Conservation (phyloP, 169 alveolate species). For the Fabrea salina region DNA sequence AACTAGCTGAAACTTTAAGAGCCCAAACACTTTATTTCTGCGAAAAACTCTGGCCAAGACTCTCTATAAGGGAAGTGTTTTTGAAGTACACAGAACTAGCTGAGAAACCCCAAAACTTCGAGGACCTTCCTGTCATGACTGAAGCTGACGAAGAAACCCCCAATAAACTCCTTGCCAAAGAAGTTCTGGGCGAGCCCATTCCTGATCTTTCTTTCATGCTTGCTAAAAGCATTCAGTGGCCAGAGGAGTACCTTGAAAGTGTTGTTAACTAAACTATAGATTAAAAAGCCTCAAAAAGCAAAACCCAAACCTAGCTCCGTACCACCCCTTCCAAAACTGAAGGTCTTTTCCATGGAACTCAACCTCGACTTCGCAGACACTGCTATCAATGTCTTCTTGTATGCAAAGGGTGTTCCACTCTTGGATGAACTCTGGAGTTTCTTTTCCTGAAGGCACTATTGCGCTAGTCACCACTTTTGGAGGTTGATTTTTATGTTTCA, state of each 20-base stretch:
- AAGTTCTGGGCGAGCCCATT: background rate
- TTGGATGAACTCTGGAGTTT: too few species aligned
- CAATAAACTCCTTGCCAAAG: background rate
- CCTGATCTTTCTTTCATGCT: background rate
- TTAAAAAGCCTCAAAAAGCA: background rate
- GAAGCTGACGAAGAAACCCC: background rate
- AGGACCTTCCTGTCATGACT: conserved; percentile 6
- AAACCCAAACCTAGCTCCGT: conserved; percentile 23
- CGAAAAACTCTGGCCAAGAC: background rate
- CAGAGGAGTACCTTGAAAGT: background rate
- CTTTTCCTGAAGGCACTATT: background rate
- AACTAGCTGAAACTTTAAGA: too few species aligned
- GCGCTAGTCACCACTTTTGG: background rate
- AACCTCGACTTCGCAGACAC: background rate
- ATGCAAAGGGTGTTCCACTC: too few species aligned
- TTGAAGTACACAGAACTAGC: background rate
- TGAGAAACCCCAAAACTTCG: background rate
- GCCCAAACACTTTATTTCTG: too few species aligned
- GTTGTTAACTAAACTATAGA: background rate
- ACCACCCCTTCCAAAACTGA: conserved; percentile 6
- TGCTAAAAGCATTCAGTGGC: background rate
- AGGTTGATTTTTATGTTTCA: background rate
- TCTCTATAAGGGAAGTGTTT: background rate
- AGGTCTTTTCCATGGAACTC: conserved; percentile 8
- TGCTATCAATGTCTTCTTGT: background rate